phyloP scores from a whole-genome alignment of 768 basidiomycete species.

The Ephemerocybe angulata region DNA sequence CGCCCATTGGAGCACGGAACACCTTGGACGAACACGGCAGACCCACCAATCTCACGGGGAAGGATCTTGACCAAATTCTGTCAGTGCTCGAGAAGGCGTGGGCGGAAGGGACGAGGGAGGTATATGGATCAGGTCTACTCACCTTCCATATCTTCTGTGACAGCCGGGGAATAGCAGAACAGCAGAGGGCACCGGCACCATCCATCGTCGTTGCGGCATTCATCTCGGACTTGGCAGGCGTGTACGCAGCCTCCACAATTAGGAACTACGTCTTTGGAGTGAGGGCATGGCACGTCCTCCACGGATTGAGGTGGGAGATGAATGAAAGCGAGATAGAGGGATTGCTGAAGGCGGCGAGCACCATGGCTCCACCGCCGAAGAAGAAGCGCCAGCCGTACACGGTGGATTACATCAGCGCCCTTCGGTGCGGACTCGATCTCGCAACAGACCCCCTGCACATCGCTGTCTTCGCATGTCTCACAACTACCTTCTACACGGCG shows the following conservation, averaged over 20 bases:
- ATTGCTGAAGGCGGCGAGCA: constrained; percentile 26
- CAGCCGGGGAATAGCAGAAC: constrained; percentile 25
- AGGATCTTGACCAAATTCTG: constrained; percentile 21
- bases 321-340: constrained; percentile 23
- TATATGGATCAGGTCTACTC: constrained; percentile 36
- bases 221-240: constrained; percentile 26
- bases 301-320: constrained; percentile 31
- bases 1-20: constrained; percentile 8
- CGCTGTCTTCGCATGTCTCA: constrained; percentile 35
- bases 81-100: constrained; percentile 23
- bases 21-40: neutral
- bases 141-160: constrained; percentile 41
- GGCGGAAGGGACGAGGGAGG: constrained; percentile 26
- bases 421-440: constrained; percentile 23
- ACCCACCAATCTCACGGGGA: constrained; percentile 12
- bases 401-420: constrained; percentile 15
- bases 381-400: constrained; percentile 30
- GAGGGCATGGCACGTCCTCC: constrained; percentile 45
- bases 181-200: constrained; percentile 23
- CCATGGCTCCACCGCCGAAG: constrained; percentile 29
- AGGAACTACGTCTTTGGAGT: constrained; percentile 36
- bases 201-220: constrained; percentile 25
- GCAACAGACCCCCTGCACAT: constrained; percentile 24
- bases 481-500: constrained; percentile 33
- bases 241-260: constrained; percentile 29